phyloP scores from a whole-genome alignment of 139 green algal species.

The Picochlorum sp. region DNA sequence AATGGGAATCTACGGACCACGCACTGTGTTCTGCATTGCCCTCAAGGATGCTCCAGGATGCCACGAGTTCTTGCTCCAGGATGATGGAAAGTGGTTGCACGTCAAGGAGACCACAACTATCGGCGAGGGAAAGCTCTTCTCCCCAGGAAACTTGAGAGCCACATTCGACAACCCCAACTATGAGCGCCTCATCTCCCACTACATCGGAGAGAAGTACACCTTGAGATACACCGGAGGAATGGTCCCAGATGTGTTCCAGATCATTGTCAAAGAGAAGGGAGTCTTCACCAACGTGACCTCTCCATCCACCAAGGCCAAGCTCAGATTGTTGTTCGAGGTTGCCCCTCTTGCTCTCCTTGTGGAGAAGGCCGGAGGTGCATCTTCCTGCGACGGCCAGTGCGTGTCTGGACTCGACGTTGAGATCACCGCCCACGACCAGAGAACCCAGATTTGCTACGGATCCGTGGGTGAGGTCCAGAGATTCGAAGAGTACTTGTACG shows the following conservation, averaged over 20 bases:
- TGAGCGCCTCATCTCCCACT: slow-evolving; percentile 82
- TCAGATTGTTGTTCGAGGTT: slow-evolving; percentile 90
- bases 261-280: slow-evolving; percentile 93
- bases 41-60: slow-evolving; percentile 75
- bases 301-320: slow-evolving; percentile 91
- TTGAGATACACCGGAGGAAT: slow-evolving; percentile 93
- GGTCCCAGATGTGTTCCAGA: slow-evolving; percentile 95
- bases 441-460: slow-evolving; percentile 84
- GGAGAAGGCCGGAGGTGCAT: slow-evolving; percentile 77
- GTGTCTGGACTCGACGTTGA: slow-evolving; percentile 72
- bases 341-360: slow-evolving; percentile 35
- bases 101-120: slow-evolving; percentile 91
- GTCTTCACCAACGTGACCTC: slow-evolving; percentile 93
- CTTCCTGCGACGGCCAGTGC: slow-evolving; percentile 63
- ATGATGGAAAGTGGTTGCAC: slow-evolving; percentile 93
- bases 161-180: slow-evolving; percentile 93
- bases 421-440: slow-evolving; percentile 75
- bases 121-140: slow-evolving; percentile 92
- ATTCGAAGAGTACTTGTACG: slow-evolving; percentile 89
- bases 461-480: slow-evolving; percentile 65
- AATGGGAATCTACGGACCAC: slow-evolving; percentile 87
- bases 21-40: slow-evolving; percentile 85
- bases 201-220: slow-evolving; percentile 93
- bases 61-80: slow-evolving; percentile 94
- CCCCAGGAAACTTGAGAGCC: slow-evolving; percentile 88